phyloP scores from a whole-genome alignment of 257 asterid species.

The Ehretia macrophylla region DNA sequence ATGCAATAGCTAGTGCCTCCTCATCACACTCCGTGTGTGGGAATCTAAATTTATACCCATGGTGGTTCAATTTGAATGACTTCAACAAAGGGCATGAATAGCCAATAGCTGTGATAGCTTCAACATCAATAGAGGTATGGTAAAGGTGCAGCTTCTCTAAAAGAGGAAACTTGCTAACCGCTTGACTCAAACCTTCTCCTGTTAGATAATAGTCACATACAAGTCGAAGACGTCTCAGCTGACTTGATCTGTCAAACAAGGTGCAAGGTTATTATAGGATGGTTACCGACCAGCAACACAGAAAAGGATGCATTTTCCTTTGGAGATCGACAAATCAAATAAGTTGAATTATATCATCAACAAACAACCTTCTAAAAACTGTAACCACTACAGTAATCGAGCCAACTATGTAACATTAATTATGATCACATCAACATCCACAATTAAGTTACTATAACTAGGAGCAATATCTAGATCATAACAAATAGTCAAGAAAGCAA shows the following conservation, averaged over 20 bases:
- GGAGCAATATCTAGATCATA: no score
- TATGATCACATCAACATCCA: no score
- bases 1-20: conserved; percentile 35
- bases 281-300: no score
- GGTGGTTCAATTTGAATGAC: conserved; percentile 24
- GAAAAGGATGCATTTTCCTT: no score
- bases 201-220: conserved; percentile 15
- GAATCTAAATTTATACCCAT: background rate
- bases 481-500: no score
- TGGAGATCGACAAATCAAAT: no score
- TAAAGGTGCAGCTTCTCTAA: conserved; percentile 50
- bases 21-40: conserved; percentile 1
- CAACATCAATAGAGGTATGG: conserved; percentile 13
- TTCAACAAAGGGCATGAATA: conserved; percentile 33
- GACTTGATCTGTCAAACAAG: conserved; percentile 30
- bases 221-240: conserved; percentile 35
- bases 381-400: no score
- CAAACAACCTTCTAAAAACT: no score
- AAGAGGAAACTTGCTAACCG: conserved; percentile 26
- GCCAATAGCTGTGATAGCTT: conserved; percentile 26
- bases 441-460: no score
- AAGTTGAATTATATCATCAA: no score
- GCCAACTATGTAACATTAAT: no score
- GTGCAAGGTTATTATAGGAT: background rate
- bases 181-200: conserved; percentile 18